A percentile compares a stretch with the other conserved stretches of the same genome.
phyloP scores from a whole-genome alignment of 2,329 filamentous ascomycete genomes.

The Teratosphaeria pseudoeucalypti region DNA sequence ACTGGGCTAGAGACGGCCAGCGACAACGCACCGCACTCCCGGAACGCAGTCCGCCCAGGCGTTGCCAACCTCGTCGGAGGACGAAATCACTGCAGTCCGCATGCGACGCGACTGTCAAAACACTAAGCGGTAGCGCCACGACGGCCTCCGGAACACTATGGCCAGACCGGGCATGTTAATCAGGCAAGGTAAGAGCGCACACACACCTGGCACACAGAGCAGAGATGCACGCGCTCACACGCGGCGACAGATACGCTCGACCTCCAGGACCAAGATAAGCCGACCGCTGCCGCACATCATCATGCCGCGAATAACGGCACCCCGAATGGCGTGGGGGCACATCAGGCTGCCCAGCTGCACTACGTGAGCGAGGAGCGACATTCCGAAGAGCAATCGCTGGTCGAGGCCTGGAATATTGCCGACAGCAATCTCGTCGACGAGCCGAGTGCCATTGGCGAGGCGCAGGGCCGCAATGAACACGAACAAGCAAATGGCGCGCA shows the following conservation, averaged over 20 bases:
- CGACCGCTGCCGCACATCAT: slow-evolving; percentile 74
- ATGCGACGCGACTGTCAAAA: background rate
- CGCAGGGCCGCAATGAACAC: slow-evolving; percentile 42
- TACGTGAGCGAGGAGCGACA: slow-evolving; percentile 65
- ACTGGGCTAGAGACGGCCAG: background rate
- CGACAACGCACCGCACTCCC: background rate
- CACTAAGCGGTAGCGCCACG: background rate
- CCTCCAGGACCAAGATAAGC: slow-evolving; percentile 72
- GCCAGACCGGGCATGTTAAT: background rate
- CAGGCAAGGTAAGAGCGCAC: background rate
- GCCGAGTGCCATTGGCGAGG: slow-evolving; percentile 35
- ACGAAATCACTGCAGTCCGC: background rate
- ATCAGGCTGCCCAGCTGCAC: slow-evolving; percentile 76
- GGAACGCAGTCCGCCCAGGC: background rate
- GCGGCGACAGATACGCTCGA: slow-evolving; percentile 74
- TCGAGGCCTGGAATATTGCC: slow-evolving; percentile 40
- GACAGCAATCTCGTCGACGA: slow-evolving; percentile 29
- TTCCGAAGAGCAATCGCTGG: slow-evolving; percentile 60
- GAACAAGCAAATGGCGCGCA: slow-evolving; percentile 34
- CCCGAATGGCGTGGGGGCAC: slow-evolving; percentile 54
- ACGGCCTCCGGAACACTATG: background rate
- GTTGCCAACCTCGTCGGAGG: background rate
- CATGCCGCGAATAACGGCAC: slow-evolving; percentile 38
- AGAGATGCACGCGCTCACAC: background rate
- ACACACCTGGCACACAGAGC: background rate